A percentile compares a stretch with the other conserved stretches of the same genome.
Conservation (phyloP, 2,329 filamentous ascomycete genomes). For the Verticillium klebahnii region DNA sequence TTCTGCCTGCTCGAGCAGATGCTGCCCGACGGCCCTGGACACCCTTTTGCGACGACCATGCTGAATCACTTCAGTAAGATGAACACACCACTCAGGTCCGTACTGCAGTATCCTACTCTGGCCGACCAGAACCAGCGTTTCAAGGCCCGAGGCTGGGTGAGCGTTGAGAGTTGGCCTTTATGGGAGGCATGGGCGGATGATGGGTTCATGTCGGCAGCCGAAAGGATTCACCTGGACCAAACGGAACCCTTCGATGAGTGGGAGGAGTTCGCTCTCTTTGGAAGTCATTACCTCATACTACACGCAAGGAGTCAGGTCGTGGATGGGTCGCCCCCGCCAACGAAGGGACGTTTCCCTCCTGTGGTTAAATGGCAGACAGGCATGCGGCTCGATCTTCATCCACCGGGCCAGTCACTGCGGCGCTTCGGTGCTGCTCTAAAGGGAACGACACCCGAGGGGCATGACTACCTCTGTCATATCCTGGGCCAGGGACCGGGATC, state of each 20-base stretch:
- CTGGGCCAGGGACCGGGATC: constrained; percentile 40
- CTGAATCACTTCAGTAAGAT: constrained; percentile 77
- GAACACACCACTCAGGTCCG: constrained; percentile 70
- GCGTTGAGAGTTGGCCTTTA: constrained; percentile 60
- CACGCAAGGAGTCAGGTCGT: constrained; percentile 47
- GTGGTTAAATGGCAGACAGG: constrained; percentile 3
- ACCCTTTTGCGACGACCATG: constrained; percentile 88
- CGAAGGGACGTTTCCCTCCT: neutral
- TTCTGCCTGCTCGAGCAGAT: constrained; percentile 88
- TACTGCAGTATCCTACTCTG: constrained; percentile 64
- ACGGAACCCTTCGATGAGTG: constrained; percentile 91
- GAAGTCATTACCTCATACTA: constrained; percentile 78
- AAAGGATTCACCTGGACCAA: constrained; percentile 59
- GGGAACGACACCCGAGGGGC: constrained; percentile 29
- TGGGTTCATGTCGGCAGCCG: constrained; percentile 54
- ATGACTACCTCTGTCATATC: constrained; percentile 38
- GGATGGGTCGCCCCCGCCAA: neutral
- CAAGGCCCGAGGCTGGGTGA: constrained; percentile 59
- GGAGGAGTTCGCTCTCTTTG: constrained; percentile 88
- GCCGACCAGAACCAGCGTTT: constrained; percentile 68
- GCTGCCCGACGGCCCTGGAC: constrained; percentile 68
- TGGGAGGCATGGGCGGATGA: constrained; percentile 80
- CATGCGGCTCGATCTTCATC: constrained; percentile 28
- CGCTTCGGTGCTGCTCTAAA: constrained; percentile 57
- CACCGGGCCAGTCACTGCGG: constrained; percentile 40